Evolutionary conservation across 2,329 filamentous ascomycete genomes (phyloP), one percentile per base, ranked within the genome.

Genomic region (Xylariaceae sp.): DNA sequence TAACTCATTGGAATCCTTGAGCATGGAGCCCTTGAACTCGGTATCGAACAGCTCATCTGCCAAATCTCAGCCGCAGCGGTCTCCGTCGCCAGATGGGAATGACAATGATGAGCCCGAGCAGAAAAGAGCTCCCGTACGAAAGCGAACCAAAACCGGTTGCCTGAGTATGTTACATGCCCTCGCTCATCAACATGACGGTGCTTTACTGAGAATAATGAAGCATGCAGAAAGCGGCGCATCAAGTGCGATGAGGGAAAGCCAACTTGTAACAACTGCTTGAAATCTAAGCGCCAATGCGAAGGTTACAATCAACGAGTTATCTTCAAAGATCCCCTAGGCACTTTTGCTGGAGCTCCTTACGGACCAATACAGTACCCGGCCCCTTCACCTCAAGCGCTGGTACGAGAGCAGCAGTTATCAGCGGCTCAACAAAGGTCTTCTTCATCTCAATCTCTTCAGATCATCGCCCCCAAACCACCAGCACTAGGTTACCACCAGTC

Each of bases 161-260:
- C 76, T 96, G 62, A 97, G 88, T 92, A 81, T 73, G 88, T 58
- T 50, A 45, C 80, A 53, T 51, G 37, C 57, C 17, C 48, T 17
- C 51, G 49, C 53, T 13, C 37, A 34, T 54, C 30, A 18, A 45
- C 50, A 18, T 58, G 8, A 35, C 37, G 47, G 53, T 39, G 56
- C 60, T 62, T 61, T 69, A 68, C 57, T 62, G 35, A 61, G 60
- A 62, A 55, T 52, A 59, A 53, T 62, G 51, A 71, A 92, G 89
- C 94, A 59, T 99, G 94, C 76, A 88, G 94, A 64, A 93, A 90
- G 75, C 88, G 94, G 56, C 89, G 94, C 63, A 97, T 99, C 75
- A 99, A 97, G 76, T 99, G 94, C 74, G 94, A 94, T 63, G 94
- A 97, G 73, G 90, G 91, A 68, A 84, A 88, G 53, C 90, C 90